Conservation (phyloP, 306 rosid species). For the Quercus wislizeni region DNA sequence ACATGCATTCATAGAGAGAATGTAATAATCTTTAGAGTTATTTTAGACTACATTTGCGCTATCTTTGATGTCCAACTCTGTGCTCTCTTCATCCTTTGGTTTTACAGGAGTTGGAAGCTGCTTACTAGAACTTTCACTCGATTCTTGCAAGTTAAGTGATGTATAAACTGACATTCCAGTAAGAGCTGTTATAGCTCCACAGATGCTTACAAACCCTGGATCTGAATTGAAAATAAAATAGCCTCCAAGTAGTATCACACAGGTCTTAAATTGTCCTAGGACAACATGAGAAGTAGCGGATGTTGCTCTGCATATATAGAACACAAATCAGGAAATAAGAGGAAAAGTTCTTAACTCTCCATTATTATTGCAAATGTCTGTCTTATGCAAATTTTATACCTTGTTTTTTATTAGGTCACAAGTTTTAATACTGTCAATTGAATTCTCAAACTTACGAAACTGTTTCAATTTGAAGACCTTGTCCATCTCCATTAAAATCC, state of each 20-base stretch:
- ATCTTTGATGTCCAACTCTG: slow-evolving; percentile 23
- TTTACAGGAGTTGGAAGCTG: slow-evolving; percentile 24
- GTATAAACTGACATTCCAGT: slow-evolving; percentile 54
- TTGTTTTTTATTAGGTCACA: no score
- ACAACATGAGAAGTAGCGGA: slow-evolving; percentile 95
- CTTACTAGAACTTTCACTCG: slow-evolving; percentile 18
- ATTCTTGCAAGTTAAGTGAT: slow-evolving; percentile 31
- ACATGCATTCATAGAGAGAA: neutral
- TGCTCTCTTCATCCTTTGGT: slow-evolving; percentile 18
- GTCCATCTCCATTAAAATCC: no score
- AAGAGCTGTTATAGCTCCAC: slow-evolving; percentile 50
- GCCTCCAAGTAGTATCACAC: slow-evolving; percentile 66
- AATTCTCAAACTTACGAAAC: no score
- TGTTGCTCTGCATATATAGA: slow-evolving; percentile 69
- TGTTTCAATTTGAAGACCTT: no score
- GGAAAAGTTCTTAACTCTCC: neutral
- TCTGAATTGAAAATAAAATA: slow-evolving; percentile 47
- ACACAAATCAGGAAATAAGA: neutral
- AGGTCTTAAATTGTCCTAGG: slow-evolving; percentile 89
- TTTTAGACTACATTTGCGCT: slow-evolving; percentile 23
- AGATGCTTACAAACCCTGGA: slow-evolving; percentile 46
- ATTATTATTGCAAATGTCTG: neutral
- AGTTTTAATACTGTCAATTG: no score
- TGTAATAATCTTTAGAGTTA: neutral
- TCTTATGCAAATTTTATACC: no score